Evolutionary conservation across 2,329 filamentous ascomycete genomes (phyloP).

Genomic region (Monilinia vaccinii-corymbosi): DNA sequence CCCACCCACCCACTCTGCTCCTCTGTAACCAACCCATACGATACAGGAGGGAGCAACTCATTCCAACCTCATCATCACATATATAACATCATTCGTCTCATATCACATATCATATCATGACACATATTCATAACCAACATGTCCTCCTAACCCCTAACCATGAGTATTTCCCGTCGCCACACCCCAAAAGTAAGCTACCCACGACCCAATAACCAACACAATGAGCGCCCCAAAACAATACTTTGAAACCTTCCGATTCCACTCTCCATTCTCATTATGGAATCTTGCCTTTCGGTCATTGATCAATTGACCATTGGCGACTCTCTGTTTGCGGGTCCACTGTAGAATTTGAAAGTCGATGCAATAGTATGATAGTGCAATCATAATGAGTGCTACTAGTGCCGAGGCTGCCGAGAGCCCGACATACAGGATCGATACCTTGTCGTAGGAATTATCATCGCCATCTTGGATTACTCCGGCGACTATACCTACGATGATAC

Average conservation of each 20-base stretch:
- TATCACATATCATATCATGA: neutral
- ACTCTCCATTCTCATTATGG: neutral
- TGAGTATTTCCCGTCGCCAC: conserved; percentile 1
- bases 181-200: conserved; percentile 4
- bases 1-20: too few species aligned
- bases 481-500: conserved; percentile 48
- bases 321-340: conserved; percentile 3
- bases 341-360: neutral
- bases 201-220: neutral
- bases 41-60: neutral
- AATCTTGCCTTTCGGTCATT: neutral
- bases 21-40: too few species aligned
- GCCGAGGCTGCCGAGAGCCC: conserved; percentile 8
- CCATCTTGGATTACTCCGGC: conserved; percentile 50
- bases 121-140: neutral
- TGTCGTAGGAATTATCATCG: conserved; percentile 46
- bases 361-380: neutral
- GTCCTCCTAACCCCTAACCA: neutral
- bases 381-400: neutral
- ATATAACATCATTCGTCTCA: neutral
- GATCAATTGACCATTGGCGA: neutral
- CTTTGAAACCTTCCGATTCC: neutral
- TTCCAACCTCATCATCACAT: neutral
- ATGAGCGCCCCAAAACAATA: neutral
- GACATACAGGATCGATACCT: conserved; percentile 47